Percentiles rank a stretch among this genome's conserved stretches.
phyloP scores from a whole-genome alignment of 2,329 filamentous ascomycete species.

The Colletotrichum plurivorum region DNA sequence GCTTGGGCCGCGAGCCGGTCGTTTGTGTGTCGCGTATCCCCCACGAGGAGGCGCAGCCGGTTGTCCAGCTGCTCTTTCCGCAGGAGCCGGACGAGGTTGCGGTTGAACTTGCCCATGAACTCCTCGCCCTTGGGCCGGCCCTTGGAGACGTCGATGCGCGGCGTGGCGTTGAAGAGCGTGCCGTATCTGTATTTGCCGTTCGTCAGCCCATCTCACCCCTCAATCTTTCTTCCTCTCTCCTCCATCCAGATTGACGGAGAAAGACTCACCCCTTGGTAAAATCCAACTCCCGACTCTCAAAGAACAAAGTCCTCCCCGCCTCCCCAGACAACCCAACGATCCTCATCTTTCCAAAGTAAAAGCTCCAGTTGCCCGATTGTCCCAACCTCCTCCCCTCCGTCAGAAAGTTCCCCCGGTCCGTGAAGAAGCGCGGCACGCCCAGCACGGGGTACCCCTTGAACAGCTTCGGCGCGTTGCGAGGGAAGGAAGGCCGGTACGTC shows the following conservation, averaged over 20 bases:
- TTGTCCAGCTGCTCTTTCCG: slow-evolving; percentile 54
- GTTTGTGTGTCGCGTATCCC: slow-evolving; percentile 56
- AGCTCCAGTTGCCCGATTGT: too few relatives aligned
- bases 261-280: slow-evolving; percentile 56
- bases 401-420: slow-evolving; percentile 60
- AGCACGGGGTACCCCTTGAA: slow-evolving; percentile 55
- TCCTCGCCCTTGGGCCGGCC: slow-evolving; percentile 33
- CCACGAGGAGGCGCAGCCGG: slow-evolving; percentile 57
- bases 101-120: slow-evolving; percentile 46
- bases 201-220: neutral
- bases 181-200: slow-evolving; percentile 43
- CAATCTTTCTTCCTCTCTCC: neutral
- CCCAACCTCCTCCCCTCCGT: slow-evolving; percentile 46
- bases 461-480: slow-evolving; percentile 44
- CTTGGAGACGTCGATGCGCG: slow-evolving; percentile 41
- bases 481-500: slow-evolving; percentile 43
- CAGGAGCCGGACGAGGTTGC: slow-evolving; percentile 52
- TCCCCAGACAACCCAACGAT: slow-evolving; percentile 61
- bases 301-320: slow-evolving; percentile 58
- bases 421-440: slow-evolving; percentile 62
- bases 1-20: slow-evolving; percentile 51
- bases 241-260: neutral
- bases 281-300: slow-evolving; percentile 60
- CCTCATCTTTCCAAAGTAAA: slow-evolving; percentile 60
- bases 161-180: slow-evolving; percentile 49